phyloP scores from a whole-genome alignment of 2,329 filamentous ascomycete species.

The Knufia fluminis region DNA sequence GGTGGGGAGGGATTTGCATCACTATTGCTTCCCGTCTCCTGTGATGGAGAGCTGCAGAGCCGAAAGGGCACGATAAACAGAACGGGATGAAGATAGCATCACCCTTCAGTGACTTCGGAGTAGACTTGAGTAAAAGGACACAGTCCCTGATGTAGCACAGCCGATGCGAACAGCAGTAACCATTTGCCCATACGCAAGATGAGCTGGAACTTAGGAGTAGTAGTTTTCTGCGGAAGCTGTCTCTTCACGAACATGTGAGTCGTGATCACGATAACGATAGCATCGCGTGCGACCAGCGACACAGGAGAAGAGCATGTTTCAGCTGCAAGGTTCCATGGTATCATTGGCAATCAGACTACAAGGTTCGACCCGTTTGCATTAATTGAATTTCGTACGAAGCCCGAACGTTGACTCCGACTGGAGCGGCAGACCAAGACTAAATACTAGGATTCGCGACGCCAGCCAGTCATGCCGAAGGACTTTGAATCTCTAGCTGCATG shows the following conservation, averaged over 20 bases:
- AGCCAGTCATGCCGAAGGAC: background rate
- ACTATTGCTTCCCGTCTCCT: background rate
- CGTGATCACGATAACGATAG: background rate
- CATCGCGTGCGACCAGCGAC: background rate
- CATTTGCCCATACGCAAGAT: too few relatives aligned
- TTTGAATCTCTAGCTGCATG: background rate
- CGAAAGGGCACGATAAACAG: too few relatives aligned
- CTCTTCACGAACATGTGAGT: background rate
- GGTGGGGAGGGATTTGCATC: background rate
- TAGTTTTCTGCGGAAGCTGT: too few relatives aligned
- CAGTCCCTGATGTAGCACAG: too few relatives aligned
- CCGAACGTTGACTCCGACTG: background rate
- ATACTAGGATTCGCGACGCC: background rate
- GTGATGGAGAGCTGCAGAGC: background rate
- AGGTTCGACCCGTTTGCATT: too few relatives aligned
- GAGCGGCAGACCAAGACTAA: background rate
- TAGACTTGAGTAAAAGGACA: too few relatives aligned
- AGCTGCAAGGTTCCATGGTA: background rate
- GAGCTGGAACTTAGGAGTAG: too few relatives aligned
- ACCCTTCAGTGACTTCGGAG: too few relatives aligned
- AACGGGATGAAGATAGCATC: too few relatives aligned
- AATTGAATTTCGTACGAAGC: background rate
- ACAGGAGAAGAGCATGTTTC: background rate
- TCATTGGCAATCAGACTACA: conserved; percentile 4
- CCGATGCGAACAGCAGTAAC: too few relatives aligned